phyloP scores from a whole-genome alignment of 176 grass and related monocot species.

The Dendrocalamus sinicus region DNA sequence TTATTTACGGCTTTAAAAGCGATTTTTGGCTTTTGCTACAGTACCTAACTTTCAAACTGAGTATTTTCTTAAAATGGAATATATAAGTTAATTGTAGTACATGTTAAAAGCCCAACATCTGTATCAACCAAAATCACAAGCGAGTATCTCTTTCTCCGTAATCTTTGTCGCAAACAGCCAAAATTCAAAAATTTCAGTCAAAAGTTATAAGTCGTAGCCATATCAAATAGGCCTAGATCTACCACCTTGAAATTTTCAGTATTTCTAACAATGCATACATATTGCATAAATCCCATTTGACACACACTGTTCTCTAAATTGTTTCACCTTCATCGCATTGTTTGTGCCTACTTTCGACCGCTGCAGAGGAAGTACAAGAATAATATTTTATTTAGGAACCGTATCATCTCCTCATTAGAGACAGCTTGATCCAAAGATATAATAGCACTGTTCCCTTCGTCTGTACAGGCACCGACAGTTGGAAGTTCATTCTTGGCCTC shows the following conservation, averaged over 20 bases:
- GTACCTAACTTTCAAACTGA: no score
- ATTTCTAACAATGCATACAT: not conserved
- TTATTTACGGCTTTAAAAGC: no score
- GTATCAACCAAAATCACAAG: no score
- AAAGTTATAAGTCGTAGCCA: no score
- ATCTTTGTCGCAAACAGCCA: no score
- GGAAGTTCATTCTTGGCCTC: not conserved
- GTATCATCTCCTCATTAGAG: not conserved
- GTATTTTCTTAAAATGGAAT: no score
- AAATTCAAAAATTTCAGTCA: no score
- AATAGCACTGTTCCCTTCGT: not conserved
- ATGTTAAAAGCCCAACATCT: no score
- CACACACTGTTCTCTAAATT: not conserved
- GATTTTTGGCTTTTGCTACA: no score
- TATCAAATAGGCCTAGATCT: no score
- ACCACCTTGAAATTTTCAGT: not conserved
- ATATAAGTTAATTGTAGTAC: no score
- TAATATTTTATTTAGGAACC: conserved; percentile 29
- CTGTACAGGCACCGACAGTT: not conserved
- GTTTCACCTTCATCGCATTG: not conserved
- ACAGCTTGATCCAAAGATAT: conserved; percentile 21
- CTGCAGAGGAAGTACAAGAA: not conserved
- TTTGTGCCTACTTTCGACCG: not conserved
- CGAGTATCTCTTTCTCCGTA: no score
- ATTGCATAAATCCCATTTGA: not conserved